These are phyloP conservation scores for Neopestalotiopsis clavispora DNA, from an alignment of 2,329 filamentous ascomycete species.

Conservation along the genomic window DNA sequence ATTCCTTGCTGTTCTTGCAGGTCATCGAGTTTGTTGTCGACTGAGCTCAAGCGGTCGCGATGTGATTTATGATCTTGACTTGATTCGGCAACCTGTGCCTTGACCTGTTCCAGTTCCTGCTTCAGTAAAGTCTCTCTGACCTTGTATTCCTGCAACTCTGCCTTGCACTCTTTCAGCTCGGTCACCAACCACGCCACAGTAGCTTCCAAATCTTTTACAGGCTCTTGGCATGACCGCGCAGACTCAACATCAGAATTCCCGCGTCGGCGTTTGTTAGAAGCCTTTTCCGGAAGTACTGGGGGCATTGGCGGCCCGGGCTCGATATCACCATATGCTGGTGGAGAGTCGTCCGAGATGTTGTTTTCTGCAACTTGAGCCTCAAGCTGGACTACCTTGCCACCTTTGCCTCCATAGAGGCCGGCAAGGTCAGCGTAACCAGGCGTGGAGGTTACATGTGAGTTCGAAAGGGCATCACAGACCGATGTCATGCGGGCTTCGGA, in stretches of 20 bases:
- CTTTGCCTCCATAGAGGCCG: constrained; percentile 11
- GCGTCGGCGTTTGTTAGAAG: constrained; percentile 13
- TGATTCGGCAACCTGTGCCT: not conserved
- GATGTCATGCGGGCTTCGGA: not conserved
- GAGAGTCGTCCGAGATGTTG: not conserved
- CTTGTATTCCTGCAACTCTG: not conserved
- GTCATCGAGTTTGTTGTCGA: not conserved
- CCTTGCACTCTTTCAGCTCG: not conserved
- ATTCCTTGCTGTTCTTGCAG: not conserved
- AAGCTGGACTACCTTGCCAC: constrained; percentile 4
- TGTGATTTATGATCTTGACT: not conserved
- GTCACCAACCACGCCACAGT: constrained; percentile 5
- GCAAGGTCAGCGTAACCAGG: constrained; percentile 4
- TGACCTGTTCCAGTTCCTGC: not conserved
- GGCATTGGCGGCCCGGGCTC: constrained; percentile 14
- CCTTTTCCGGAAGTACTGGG: constrained; percentile 2
- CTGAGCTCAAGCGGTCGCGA: not conserved
- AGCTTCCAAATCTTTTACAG: constrained; percentile 1
- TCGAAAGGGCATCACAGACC: constrained; percentile 4
- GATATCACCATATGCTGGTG: constrained; percentile 9
- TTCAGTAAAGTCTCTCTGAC: not conserved
- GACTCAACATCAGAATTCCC: constrained; percentile 6
- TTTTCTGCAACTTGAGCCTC: not conserved
- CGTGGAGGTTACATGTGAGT: not conserved
- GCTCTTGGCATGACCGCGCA: not conserved